phyloP scores from a whole-genome alignment of 306 rosid species.

The Fragaria iinumae region DNA sequence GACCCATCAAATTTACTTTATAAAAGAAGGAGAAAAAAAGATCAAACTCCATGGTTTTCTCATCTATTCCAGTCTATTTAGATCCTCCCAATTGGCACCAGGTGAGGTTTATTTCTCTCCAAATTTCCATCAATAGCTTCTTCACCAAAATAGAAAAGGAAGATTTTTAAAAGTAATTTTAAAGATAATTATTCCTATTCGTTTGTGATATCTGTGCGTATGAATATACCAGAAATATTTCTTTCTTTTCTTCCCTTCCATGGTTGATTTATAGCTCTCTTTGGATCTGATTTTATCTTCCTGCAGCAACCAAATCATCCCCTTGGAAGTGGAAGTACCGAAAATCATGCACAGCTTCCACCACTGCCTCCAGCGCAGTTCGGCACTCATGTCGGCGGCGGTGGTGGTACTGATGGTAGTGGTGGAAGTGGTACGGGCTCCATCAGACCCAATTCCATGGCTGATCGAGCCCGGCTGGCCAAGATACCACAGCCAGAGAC shows the following conservation, averaged over 20 bases:
- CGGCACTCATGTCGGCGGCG: constrained; percentile 20
- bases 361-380: constrained; percentile 28
- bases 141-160: constrained; percentile 21
- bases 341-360: constrained; percentile 45
- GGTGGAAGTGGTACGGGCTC: constrained; percentile 34
- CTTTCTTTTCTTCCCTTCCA: constrained; percentile 25
- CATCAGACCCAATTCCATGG: constrained; percentile 75
- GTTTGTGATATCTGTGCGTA: constrained; percentile 40
- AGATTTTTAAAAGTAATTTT: constrained; percentile 24
- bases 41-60: constrained; percentile 80
- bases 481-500: constrained; percentile 73
- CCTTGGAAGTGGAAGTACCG: constrained; percentile 33
- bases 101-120: constrained; percentile 58
- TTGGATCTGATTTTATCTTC: constrained; percentile 10
- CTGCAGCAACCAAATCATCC: constrained; percentile 57
- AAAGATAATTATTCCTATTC: constrained; percentile 86
- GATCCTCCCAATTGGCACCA: constrained; percentile 98
- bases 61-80: constrained; percentile 94
- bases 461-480: constrained; percentile 80
- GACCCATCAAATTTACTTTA: constrained; percentile 80
- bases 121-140: constrained; percentile 38
- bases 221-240: constrained; percentile 68
- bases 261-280: constrained; percentile 10
- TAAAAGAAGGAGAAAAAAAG: constrained; percentile 41
- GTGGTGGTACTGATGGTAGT: constrained; percentile 20